phyloP scores from a whole-genome alignment of 1,284 basidiomycete species.

The Coriolopsis trogii region DNA sequence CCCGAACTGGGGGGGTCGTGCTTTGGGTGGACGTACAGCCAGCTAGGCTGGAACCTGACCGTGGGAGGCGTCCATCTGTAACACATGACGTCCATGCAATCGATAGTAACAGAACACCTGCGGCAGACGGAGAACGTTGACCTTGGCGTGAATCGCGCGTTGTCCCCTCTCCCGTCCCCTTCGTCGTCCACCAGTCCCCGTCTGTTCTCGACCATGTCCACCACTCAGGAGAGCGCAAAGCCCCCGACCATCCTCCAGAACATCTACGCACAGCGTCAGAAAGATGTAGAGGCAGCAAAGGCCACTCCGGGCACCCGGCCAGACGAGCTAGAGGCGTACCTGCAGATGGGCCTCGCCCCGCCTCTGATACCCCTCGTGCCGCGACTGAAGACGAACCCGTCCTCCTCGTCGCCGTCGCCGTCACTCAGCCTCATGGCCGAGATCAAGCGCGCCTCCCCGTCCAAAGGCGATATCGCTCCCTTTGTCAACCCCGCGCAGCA shows the following conservation, averaged over 20 bases:
- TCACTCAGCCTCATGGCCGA: constrained; percentile 85
- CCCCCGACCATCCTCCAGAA: constrained; percentile 78
- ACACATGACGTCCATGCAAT: background rate
- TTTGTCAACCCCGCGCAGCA: constrained; percentile 77
- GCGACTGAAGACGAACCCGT: constrained; percentile 52
- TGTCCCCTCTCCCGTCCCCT: too few relatives aligned
- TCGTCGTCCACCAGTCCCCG: too few relatives aligned
- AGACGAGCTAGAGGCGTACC: constrained; percentile 66
- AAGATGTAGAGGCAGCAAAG: constrained; percentile 58
- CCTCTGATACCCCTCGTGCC: constrained; percentile 67
- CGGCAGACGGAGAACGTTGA: too few relatives aligned
- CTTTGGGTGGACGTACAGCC: constrained; percentile 51
- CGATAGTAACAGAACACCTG: background rate
- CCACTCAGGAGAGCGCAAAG: constrained; percentile 35
- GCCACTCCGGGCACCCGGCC: constrained; percentile 74
- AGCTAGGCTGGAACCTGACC: constrained; percentile 48
- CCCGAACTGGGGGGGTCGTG: constrained; percentile 36
- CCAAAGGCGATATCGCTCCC: constrained; percentile 87
- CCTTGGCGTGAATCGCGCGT: too few relatives aligned
- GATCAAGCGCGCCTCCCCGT: constrained; percentile 94
- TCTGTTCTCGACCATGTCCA: constrained; percentile 1
- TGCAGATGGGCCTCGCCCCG: constrained; percentile 80
- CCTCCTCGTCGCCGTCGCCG: constrained; percentile 46
- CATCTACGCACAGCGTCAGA: constrained; percentile 62
- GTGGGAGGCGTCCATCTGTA: constrained; percentile 35